Base-by-base conservation (phyloP, 2,329 filamentous ascomycete species). In the Lizonia empirigonia region DNA sequence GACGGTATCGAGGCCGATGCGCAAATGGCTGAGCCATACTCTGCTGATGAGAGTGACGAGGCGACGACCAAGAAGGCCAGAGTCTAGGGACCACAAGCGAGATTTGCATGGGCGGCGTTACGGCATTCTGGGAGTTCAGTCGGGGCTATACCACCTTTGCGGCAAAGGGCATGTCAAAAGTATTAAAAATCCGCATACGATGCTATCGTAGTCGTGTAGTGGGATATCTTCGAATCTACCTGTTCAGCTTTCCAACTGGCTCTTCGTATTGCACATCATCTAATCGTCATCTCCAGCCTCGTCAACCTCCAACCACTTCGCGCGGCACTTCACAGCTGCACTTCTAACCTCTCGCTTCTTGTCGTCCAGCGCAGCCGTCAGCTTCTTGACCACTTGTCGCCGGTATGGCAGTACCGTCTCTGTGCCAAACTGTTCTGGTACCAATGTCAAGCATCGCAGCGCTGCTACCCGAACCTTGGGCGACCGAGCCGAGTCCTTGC, bases 281-380 rank as follows among this genome's bases (percentile, higher is more conserved):
- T 60, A 60, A 7, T 71, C 68, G 35, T 84, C 81, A 34, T 85
- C 83, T 18, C 82, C 81, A 19, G 79, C 74, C 65, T 86, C 83
- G 63, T 84, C 83, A 34, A 85, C 74, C 12, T 78, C 77, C 44
- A 85, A 66, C 85, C 85, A 87, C 47, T 77, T 81, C n/a, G 75
- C 79, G 42, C 83, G 72, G 55, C 84, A 85, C 72, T 79, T 80
- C 20, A 87, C 84, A 12, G 84, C 85, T 51, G 83, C 82, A 55
- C 82, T 80, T 33, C 85, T 77, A 8, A 88, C 85, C 64, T 79
- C 78, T 55, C 85, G 75, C 73, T 84, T 87, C 24, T 75, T 75
- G 70, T 88, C 85, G 73, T 88, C 85, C 56, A 88, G 64, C 20
- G 82, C 79, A 13, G 63, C 68, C 35, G 77, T 74, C 61, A 88